Evolutionary conservation across 306 rosid species (phyloP).

Genomic region (Delonix regia): DNA sequence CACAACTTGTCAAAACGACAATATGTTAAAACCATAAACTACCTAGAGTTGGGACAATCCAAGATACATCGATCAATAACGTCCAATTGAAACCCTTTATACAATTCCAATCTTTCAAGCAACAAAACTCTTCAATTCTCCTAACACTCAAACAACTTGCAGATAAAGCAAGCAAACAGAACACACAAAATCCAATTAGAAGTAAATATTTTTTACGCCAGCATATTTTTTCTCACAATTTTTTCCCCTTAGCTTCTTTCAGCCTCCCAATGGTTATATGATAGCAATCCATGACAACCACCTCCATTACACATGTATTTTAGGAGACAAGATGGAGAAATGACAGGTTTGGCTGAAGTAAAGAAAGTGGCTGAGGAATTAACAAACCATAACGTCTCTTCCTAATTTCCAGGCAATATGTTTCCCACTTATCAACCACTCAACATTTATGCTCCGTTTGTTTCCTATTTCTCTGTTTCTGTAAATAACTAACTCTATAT

Average conservation of each 20-base stretch:
- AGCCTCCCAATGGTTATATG: not conserved
- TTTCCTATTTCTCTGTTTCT: no score
- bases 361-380: no score
- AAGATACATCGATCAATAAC: not conserved
- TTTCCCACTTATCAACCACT: no score
- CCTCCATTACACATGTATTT: no score
- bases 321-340: no score
- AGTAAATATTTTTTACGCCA: not conserved
- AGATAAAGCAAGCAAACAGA: not conserved
- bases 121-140: not conserved
- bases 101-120: not conserved
- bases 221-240: not conserved
- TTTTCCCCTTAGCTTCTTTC: not conserved
- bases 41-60: not conserved
- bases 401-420: no score
- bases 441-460: no score
- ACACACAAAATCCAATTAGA: not conserved
- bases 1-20: not conserved
- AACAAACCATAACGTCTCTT: no score
- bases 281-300: no score
- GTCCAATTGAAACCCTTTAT: not conserved
- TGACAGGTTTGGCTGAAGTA: no score
- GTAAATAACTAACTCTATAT: no score
- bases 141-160: not conserved
- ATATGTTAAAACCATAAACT: not conserved